Evolutionary conservation across 83 land plant species (phyloP).

Genomic region (Diphasiastrum complanatum): DNA sequence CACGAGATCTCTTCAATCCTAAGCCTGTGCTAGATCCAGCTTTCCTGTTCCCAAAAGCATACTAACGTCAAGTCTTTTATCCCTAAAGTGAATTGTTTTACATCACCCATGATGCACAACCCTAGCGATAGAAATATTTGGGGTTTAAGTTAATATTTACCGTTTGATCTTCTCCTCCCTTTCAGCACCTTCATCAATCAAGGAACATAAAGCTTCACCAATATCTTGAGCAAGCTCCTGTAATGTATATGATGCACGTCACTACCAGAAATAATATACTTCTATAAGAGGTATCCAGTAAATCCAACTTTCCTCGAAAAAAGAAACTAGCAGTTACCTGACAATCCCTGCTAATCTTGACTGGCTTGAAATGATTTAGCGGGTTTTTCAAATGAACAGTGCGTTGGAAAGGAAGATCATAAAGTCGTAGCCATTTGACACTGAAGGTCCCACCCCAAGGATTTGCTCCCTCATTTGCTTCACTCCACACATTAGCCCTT

Average conservation of each 20-base stretch:
- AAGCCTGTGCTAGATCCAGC: too few species aligned
- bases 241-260: too few species aligned
- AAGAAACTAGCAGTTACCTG: slow-evolving; percentile 47
- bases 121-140: too few species aligned
- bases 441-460: slow-evolving; percentile 81
- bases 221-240: slow-evolving; percentile 74
- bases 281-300: too few species aligned
- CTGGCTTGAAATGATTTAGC: slow-evolving; percentile 73
- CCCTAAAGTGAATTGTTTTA: too few species aligned
- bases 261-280: too few species aligned
- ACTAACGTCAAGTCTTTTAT: too few species aligned
- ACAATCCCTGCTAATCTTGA: slow-evolving; percentile 83
- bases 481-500: slow-evolving; percentile 72
- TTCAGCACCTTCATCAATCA: slow-evolving; percentile 57
- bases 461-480: slow-evolving; percentile 52
- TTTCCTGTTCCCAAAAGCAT: too few species aligned
- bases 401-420: slow-evolving; percentile 68
- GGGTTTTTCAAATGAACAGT: slow-evolving; percentile 84
- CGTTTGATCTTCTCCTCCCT: slow-evolving; percentile 36
- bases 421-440: slow-evolving; percentile 66
- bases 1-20: too few species aligned
- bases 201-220: slow-evolving; percentile 75
- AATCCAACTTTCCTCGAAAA: too few species aligned
- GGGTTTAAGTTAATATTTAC: slow-evolving; percentile 29
- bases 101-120: too few species aligned